Percentiles rank a stretch among this genome's conserved stretches.
Evolutionary conservation across 1,284 basidiomycete species (phyloP).

Genomic region (Ganoderma leucocontextum): DNA sequence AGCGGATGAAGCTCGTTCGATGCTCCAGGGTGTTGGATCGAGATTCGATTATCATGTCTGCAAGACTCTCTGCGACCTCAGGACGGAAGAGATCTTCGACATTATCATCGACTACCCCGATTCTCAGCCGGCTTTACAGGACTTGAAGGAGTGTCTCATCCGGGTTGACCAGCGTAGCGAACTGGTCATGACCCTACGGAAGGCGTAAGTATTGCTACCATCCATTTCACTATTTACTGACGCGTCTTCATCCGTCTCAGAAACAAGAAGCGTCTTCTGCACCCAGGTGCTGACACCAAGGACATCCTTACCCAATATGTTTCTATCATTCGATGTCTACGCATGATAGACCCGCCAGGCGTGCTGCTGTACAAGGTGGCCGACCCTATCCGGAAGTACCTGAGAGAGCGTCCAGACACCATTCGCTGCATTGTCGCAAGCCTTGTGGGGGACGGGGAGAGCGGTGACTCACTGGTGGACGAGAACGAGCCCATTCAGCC

Average conservation of each 20-base stretch:
- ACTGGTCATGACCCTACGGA: slow-evolving; percentile 75
- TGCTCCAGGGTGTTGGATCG: slow-evolving; percentile 84
- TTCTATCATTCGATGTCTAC: slow-evolving; percentile 91
- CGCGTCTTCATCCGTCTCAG: slow-evolving; percentile 49
- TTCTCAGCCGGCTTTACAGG: slow-evolving; percentile 86
- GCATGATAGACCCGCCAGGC: slow-evolving; percentile 91
- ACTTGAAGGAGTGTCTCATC: slow-evolving; percentile 85
- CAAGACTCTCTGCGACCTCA: slow-evolving; percentile 87
- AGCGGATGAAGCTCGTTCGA: slow-evolving; percentile 75
- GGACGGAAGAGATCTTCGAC: slow-evolving; percentile 91
- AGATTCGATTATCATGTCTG: slow-evolving; percentile 93
- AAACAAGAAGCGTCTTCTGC: slow-evolving; percentile 87
- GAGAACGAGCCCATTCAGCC: slow-evolving; percentile 83
- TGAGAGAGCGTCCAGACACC: slow-evolving; percentile 88
- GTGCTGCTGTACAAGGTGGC: slow-evolving; percentile 93
- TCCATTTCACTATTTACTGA: background rate
- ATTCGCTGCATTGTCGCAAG: slow-evolving; percentile 93
- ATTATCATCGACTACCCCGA: slow-evolving; percentile 96
- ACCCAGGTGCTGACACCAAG: slow-evolving; percentile 96
- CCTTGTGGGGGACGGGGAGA: slow-evolving; percentile 87
- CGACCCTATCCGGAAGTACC: slow-evolving; percentile 87
- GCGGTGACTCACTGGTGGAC: slow-evolving; percentile 80
- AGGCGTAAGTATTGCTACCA: slow-evolving; percentile 57
- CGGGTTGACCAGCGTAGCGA: slow-evolving; percentile 81
- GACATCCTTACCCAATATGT: slow-evolving; percentile 94